Evolutionary conservation across 176 grass and related monocot genomes (phyloP).

Genomic region (Zoysia japonica): DNA sequence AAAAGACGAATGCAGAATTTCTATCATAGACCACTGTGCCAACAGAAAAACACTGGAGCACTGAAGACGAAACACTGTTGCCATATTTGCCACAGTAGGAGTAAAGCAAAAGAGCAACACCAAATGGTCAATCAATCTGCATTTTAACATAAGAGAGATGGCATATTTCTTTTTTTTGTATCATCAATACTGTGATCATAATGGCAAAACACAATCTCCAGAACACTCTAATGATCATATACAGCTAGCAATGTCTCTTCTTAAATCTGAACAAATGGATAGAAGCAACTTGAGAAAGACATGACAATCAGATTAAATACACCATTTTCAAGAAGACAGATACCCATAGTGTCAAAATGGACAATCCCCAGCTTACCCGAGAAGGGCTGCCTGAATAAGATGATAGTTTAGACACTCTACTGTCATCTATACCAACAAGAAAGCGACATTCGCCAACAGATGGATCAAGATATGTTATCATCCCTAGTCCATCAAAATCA

Average conservation of each 20-base stretch:
- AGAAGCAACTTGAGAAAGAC: not conserved
- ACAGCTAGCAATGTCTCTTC: not conserved
- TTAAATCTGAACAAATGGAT: not conserved
- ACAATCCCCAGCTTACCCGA: not conserved
- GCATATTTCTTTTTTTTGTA: not conserved
- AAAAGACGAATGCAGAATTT: no score
- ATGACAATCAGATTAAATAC: not conserved
- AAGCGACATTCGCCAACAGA: constrained; percentile 16
- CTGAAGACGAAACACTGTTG: not conserved
- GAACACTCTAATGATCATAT: constrained; percentile 6
- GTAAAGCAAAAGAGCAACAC: not conserved
- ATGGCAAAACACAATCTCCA: not conserved
- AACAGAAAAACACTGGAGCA: no score
- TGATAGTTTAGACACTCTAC: not conserved
- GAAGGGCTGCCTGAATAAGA: not conserved
- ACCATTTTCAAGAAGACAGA: not conserved
- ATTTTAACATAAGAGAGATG: not conserved
- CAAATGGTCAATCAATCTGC: not conserved
- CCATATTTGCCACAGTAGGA: not conserved
- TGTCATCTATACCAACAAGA: constrained; percentile 18
- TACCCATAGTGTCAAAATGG: not conserved
- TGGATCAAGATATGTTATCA: constrained; percentile 8
- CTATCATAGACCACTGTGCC: no score
- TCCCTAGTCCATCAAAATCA: constrained; percentile 61
- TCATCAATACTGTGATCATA: not conserved